Evolutionary conservation across 176 grass and related monocot genomes (phyloP), one percentile per base, ranked within the genome.

Genomic region (Eragrostis curvula): DNA sequence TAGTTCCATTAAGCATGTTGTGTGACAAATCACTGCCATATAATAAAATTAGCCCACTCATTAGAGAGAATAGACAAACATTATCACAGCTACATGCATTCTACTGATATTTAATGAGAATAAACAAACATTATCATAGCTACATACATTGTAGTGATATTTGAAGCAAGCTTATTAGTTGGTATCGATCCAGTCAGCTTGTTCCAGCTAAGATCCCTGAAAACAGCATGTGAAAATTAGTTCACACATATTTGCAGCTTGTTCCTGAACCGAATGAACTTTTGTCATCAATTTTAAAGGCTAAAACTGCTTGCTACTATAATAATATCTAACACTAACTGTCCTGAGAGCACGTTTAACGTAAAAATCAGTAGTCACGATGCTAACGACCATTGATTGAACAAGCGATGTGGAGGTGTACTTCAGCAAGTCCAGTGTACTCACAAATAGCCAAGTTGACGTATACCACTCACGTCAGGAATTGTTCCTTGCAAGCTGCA

Each of bases 121-220:
- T 4, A 44, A 83, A 16, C 81, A 66, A 65, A 40, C 18, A 57
- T 23, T 80, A 58, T 66, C 15, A 44, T 77, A 78, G 61, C 5
- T 79, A 84, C 87, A 83, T 92, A 97, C 95, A 94, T 87, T 9
- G 95, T 97, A 68, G 95, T 97, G 68, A 94, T 93, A 80, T 93
- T 89, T 64, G 81, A 74, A 44, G 92, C 70, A 62, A 97, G 88
- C 79, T 87, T 89, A 71, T 93, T 82, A 49, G 90, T 85, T 74
- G 92, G 95, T 85, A 97, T 87, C 51, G 88, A 68, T 83, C 92
- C 95, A 30, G 85, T 89, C 77, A 97, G 79, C 52, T 89, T 84
- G 74, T 97, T 97, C 90, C 81, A 89, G 86, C 95, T 92, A 78
- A 97, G 90, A 91, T 97, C 95, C 79, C 95, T 97, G 92, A 86